Percentiles rank a stretch among this genome's conserved stretches.
These are phyloP conservation scores for Pythium pyrilobum DNA, from an alignment of 352 stramenopile genomes.

Conservation along the genomic window DNA sequence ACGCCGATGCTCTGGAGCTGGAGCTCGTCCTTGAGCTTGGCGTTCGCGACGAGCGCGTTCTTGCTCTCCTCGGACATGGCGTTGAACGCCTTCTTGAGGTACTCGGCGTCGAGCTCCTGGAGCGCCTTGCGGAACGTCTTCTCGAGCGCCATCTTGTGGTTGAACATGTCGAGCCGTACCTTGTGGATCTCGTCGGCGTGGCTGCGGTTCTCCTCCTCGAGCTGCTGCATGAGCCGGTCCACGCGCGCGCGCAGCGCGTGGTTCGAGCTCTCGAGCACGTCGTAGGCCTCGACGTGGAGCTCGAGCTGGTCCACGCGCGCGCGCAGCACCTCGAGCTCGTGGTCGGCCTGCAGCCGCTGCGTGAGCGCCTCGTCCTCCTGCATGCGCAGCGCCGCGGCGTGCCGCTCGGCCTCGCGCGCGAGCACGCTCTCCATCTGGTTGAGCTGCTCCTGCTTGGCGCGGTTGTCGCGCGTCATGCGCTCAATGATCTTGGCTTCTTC, in stretches of 20 bases:
- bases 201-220: constrained; percentile 53
- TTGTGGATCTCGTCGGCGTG: constrained; percentile 75
- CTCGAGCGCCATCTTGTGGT: constrained; percentile 81
- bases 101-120: constrained; percentile 71
- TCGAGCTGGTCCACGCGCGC: constrained; percentile 50
- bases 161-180: constrained; percentile 78
- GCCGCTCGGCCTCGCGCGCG: constrained; percentile 59
- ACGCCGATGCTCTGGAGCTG: constrained; percentile 74
- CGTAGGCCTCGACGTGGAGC: constrained; percentile 67
- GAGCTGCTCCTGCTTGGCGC: constrained; percentile 67
- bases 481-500: constrained; percentile 82
- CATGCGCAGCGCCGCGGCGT: constrained; percentile 43
- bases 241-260: constrained; percentile 43
- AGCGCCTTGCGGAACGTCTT: constrained; percentile 77
- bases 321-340: constrained; percentile 58
- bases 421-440: constrained; percentile 56
- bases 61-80: constrained; percentile 83
- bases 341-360: constrained; percentile 47
- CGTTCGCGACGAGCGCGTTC: constrained; percentile 75
- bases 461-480: constrained; percentile 72
- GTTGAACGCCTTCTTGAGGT: constrained; percentile 79
- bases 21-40: constrained; percentile 76
- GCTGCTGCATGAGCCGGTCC: constrained; percentile 57
- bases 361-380: constrained; percentile 58
- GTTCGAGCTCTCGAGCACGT: constrained; percentile 60